Base-by-base conservation (phyloP, 2,329 filamentous ascomycete species). In the Cercospora citrullina region DNA sequence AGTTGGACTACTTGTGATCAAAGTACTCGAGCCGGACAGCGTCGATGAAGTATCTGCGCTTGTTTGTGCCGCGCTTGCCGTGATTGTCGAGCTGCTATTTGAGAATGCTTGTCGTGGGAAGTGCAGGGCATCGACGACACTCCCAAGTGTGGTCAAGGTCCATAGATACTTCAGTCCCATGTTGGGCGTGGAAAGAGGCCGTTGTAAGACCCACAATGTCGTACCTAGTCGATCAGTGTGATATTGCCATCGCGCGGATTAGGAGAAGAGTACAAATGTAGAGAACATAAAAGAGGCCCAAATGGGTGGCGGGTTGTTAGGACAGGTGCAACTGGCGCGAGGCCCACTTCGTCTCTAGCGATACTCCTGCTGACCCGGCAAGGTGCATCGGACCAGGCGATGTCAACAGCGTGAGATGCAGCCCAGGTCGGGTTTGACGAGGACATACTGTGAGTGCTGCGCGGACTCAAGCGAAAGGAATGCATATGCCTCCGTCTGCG, bases 391-490 rank as follows among this genome's bases (percentile, higher is more conserved):
- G 28, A 33, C 28, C 53, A 58, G 53, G 59, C 26, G 18, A 39
- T 16, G 31, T 42, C 33, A 26, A 45, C 59, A 61, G 18, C 31
- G 59, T 21, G 26, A 26, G 33, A 62, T 48, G 39, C 31, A 31
- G n/a, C 16, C n/a, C 36, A 62, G 21, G 28, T 62, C 60, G 12
- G 42, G 36, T 28, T n/a, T 18, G 31, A 62, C n/a, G 42, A 33
- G 23, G 26, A 48, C 26, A 42, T 48, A n/a, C 28, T 23, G 31
- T 42, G 36, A 42, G n/a, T 26, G 39, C 39, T 42, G 26, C 18
- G 26, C 42, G 60, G 10, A 28, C 23, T 39, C n/a, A 33, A 48
- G 60, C 42, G 60, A 62, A 62, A 62, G 39, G 60, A 30, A 48
- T 48, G 60, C 60, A 62, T 28, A 51, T 51, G 26, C 60, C 36